phyloP scores from a whole-genome alignment of 106 monocot genomes.

The Vanilla planifolia region DNA sequence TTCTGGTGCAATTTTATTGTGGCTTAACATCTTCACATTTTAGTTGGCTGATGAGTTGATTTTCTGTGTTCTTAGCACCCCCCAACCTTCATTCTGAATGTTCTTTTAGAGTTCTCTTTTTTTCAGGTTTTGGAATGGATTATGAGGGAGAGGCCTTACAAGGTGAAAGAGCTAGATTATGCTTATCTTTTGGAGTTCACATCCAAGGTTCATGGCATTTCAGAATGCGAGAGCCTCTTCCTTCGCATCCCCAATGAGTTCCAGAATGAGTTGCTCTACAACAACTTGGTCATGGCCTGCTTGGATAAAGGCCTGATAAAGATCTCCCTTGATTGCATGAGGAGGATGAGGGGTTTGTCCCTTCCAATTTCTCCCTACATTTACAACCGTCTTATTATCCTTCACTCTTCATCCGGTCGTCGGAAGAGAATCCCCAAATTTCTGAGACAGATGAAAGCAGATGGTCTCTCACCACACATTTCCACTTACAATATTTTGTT shows the following conservation, averaged over 20 bases:
- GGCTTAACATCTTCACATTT: no score
- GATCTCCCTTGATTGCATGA: constrained; percentile 79
- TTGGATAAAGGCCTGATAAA: constrained; percentile 66
- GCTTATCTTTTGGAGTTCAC: constrained; percentile 93
- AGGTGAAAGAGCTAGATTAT: constrained; percentile 79
- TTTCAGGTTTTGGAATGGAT: constrained; percentile 96
- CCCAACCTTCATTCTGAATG: neutral
- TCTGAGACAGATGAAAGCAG: constrained; percentile 84
- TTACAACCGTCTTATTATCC: constrained; percentile 79
- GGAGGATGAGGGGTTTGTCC: constrained; percentile 71
- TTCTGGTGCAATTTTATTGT: no score
- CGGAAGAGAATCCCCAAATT: constrained; percentile 70
- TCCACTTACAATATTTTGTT: constrained; percentile 96
- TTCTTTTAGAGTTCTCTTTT: neutral
- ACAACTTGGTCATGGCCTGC: constrained; percentile 86
- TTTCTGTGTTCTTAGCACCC: no score
- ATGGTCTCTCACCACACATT: constrained; percentile 52
- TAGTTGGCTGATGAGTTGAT: no score
- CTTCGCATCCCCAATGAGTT: constrained; percentile 51
- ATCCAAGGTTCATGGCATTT: constrained; percentile 69
- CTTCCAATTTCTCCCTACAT: constrained; percentile 75
- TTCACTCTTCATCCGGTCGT: constrained; percentile 58
- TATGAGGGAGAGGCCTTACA: constrained; percentile 87
- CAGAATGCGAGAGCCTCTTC: constrained; percentile 70
- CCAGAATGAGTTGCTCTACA: constrained; percentile 89